Percentiles rank a stretch among this genome's conserved stretches.
These are phyloP conservation scores for Panaeolus cyanescens DNA, from an alignment of 768 basidiomycete species.

Conservation along the genomic window DNA sequence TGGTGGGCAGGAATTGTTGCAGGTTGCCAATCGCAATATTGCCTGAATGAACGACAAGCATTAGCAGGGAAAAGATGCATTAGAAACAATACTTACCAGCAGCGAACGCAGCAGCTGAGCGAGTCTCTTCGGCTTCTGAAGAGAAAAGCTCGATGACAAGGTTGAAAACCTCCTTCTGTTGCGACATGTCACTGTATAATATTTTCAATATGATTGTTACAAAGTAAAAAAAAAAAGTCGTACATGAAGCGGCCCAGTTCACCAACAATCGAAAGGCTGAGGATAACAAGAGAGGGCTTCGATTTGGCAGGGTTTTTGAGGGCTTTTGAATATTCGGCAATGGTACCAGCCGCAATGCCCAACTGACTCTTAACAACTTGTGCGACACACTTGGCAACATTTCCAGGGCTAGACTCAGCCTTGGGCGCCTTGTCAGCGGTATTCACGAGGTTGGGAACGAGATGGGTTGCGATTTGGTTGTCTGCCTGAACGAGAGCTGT, in stretches of 20 bases:
- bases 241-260: constrained; percentile 93
- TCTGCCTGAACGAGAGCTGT: constrained; percentile 82
- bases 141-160: constrained; percentile 74
- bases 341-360: constrained; percentile 76
- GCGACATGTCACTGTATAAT: constrained; percentile 78
- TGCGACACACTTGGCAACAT: constrained; percentile 85
- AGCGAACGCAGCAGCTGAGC: constrained; percentile 92
- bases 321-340: constrained; percentile 82
- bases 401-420: constrained; percentile 56
- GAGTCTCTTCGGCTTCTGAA: constrained; percentile 80
- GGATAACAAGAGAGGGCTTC: constrained; percentile 66
- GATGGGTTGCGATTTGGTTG: constrained; percentile 75
- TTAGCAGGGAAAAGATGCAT: not conserved
- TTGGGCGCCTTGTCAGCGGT: constrained; percentile 66
- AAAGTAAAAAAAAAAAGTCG: constrained; percentile 3
- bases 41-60: constrained; percentile 42
- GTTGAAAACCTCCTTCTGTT: constrained; percentile 77
- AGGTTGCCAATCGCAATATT: constrained; percentile 96
- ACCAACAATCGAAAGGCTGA: constrained; percentile 87
- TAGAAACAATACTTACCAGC: constrained; percentile 54
- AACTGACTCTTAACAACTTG: constrained; percentile 75
- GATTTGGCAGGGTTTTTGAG: constrained; percentile 71
- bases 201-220: constrained; percentile 2
- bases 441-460: constrained; percentile 75
- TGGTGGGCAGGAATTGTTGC: constrained; percentile 80